Evolutionary conservation across 2,329 filamentous ascomycete genomes (phyloP), one percentile per base, ranked within the genome.

Genomic region (Cladophialophora chaetospira): DNA sequence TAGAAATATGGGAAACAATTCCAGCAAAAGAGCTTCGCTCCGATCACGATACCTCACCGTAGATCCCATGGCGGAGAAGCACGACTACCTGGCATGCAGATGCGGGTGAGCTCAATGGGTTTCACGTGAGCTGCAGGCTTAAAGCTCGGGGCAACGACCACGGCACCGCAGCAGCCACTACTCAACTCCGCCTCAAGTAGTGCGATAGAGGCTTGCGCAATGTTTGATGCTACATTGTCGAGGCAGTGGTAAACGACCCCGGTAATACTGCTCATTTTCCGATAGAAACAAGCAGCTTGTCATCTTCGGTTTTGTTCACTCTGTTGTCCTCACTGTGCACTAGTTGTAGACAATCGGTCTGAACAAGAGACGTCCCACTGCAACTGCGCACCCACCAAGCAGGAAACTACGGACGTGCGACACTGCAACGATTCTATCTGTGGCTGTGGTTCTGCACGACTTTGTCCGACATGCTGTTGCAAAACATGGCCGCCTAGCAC

Each of bases 371-470:
- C 40, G 6, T 26, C 49, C 38, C 31, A 21, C 19, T 31, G 25
- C 48, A 19, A 21, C 48, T 51, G 48, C 48, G 48, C 49, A 43
- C 29, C 29, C 28, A 26, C 40, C 40, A 25, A 53, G 19, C 40
- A 28, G 45, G 38, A 36, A 33, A 25, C 40, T 28, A 35, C 25
- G 38, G 38, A 17, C 11, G 49, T 36, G 21, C 38, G 28, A 53
- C 38, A 6, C 21, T 15, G 33, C 19, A 29, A 28, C 33, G 13
- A 29, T 10, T 10, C 31, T 36, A n/a, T 29, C 21, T 54, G 51
- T 47, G 48, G 55, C 48, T 57, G 55, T 57, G 49, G 35, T 42
- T 21, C 29, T 42, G 26, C 48, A 42, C 48, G 33, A 46, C 26
- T n/a, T n/a, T 36, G 28, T 43, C 29, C 47, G 46, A 26, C 31